Evolutionary conservation across 2,329 filamentous ascomycete genomes (phyloP).

Genomic region (Pseudocercospora cruenta): DNA sequence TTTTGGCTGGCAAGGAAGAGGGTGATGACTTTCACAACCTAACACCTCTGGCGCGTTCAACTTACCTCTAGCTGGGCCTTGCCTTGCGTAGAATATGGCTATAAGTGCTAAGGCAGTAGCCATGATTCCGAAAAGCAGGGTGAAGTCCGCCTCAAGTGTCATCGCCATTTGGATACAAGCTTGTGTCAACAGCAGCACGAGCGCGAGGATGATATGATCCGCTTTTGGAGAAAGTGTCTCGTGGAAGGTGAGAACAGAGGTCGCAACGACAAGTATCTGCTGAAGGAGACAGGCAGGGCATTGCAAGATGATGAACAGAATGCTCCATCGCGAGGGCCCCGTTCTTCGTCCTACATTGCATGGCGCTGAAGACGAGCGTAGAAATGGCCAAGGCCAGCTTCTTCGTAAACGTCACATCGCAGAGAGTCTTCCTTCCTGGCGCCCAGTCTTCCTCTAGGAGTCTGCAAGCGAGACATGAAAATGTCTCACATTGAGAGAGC

Average conservation of each 20-base stretch:
- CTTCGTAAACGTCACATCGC: neutral
- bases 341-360: neutral
- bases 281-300: no score
- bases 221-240: no score
- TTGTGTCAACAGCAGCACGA: neutral
- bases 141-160: neutral
- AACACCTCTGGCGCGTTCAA: neutral
- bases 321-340: neutral
- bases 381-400: neutral
- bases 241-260: no score
- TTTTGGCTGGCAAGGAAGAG: no score
- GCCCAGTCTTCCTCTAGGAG: neutral
- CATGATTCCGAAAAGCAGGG: neutral
- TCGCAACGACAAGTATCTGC: no score
- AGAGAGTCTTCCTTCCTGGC: neutral
- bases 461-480: neutral
- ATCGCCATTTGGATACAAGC: neutral
- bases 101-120: neutral
- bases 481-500: neutral
- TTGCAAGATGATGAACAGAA: no score
- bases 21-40: no score
- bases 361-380: neutral
- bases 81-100: neutral
- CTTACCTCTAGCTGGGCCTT: neutral
- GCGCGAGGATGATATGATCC: neutral